Conservation (phyloP, 768 basidiomycete species). For the Tubosaeta brunneosetosa region DNA sequence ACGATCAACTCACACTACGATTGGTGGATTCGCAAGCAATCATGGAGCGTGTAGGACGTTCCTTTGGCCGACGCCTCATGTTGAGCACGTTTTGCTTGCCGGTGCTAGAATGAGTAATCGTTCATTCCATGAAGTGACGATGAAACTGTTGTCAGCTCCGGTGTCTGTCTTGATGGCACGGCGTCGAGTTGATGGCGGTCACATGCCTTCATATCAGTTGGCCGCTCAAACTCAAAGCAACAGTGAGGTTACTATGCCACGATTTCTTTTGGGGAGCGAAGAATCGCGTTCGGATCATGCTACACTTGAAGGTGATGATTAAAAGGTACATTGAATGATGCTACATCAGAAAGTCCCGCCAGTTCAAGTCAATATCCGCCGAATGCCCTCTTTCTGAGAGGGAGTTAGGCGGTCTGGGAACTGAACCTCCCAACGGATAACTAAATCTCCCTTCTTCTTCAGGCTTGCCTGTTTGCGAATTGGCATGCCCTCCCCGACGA, state of each 20-base stretch:
- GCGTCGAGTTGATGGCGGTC: background rate
- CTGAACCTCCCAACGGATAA: slow-evolving; percentile 76
- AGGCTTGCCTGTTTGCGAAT: slow-evolving; percentile 71
- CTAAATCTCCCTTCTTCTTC: slow-evolving; percentile 77
- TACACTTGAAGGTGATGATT: background rate
- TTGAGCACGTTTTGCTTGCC: slow-evolving; percentile 32
- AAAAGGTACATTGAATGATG: slow-evolving; percentile 4
- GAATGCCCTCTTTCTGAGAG: slow-evolving; percentile 75
- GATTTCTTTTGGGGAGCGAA: no score
- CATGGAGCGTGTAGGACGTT: slow-evolving; percentile 19
- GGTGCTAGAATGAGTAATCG: slow-evolving; percentile 26
- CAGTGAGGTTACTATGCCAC: no score
- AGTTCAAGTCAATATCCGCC: slow-evolving; percentile 53
- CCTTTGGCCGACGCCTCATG: slow-evolving; percentile 27
- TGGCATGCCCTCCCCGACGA: slow-evolving; percentile 87
- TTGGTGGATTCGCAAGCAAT: slow-evolving; percentile 22
- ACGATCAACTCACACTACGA: slow-evolving; percentile 18
- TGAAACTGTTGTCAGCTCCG: background rate
- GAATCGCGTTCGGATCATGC: background rate
- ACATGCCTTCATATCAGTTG: background rate
- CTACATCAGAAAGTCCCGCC: slow-evolving; percentile 3
- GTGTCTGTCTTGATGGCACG: no score
- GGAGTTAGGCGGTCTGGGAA: slow-evolving; percentile 77
- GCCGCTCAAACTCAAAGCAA: no score
- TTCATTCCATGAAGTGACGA: slow-evolving; percentile 10